Evolutionary conservation across 176 grass and related monocot species (phyloP).

Genomic region (Metroxylon sagu): DNA sequence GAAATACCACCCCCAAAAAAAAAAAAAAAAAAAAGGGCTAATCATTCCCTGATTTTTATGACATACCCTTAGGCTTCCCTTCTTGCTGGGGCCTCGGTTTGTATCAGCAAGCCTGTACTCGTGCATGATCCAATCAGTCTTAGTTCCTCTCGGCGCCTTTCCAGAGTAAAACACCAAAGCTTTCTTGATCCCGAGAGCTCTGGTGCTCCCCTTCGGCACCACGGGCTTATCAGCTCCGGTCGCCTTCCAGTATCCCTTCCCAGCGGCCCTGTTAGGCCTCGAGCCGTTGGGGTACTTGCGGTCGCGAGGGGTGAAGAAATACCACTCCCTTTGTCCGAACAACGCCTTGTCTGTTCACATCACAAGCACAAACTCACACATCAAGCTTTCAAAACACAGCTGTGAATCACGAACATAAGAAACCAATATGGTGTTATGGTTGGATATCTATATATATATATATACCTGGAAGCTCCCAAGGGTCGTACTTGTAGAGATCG

Average conservation of each 20-base stretch:
- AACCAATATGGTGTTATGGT: not conserved
- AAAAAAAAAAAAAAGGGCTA: no score
- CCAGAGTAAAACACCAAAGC: slow-evolving; percentile 12
- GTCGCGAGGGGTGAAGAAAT: slow-evolving; percentile 15
- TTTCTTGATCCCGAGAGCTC: slow-evolving; percentile 6
- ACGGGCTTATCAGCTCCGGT: slow-evolving; percentile 10
- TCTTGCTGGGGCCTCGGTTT: slow-evolving; percentile 2
- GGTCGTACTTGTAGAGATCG: slow-evolving; percentile 73
- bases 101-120: slow-evolving; percentile 9
- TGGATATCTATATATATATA: not conserved
- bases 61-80: slow-evolving; percentile 2
- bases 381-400: no score
- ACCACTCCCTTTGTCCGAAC: slow-evolving; percentile 13
- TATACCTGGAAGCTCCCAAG: slow-evolving; percentile 63
- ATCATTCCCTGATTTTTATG: not conserved
- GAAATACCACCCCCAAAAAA: not conserved
- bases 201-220: not conserved
- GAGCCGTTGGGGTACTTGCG: slow-evolving; percentile 10
- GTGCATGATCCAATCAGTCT: slow-evolving; percentile 21
- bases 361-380: no score
- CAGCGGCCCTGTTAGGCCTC: slow-evolving; percentile 4
- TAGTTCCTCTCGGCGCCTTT: not conserved
- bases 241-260: slow-evolving; percentile 11
- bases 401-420: no score
- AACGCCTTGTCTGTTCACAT: not conserved